Evolutionary conservation across 805 yeast genomes (phyloP).

Genomic region (Lipomyces spencermartinsiae): DNA sequence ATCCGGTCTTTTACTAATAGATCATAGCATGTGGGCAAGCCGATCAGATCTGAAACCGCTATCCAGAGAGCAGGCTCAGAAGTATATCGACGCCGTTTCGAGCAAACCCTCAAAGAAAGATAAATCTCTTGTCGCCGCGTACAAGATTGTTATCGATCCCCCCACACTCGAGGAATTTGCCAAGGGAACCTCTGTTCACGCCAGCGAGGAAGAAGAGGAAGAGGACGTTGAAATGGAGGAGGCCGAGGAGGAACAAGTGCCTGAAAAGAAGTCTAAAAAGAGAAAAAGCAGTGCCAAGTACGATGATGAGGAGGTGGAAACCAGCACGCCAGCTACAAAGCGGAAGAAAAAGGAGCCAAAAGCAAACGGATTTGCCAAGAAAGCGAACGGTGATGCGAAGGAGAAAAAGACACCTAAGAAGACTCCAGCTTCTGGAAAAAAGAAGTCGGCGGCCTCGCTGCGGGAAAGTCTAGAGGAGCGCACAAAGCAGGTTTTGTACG

Average conservation of each 20-base stretch:
- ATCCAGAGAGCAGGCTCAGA: slow-evolving; percentile 51
- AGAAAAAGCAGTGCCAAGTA: slow-evolving; percentile 34
- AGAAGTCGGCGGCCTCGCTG: slow-evolving; percentile 5
- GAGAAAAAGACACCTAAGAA: slow-evolving; percentile 26
- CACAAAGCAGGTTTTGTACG: slow-evolving; percentile 39
- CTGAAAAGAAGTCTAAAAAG: slow-evolving; percentile 30
- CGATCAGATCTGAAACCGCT: slow-evolving; percentile 58
- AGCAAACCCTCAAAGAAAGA: slow-evolving; percentile 45
- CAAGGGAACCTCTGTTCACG: slow-evolving; percentile 13
- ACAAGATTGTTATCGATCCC: slow-evolving; percentile 60
- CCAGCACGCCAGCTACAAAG: slow-evolving; percentile 9
- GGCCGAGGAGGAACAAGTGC: slow-evolving; percentile 43
- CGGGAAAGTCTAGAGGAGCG: slow-evolving; percentile 30
- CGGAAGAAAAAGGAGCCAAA: slow-evolving; percentile 12
- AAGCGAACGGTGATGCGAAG: slow-evolving; percentile 27
- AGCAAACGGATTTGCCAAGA: slow-evolving; percentile 15
- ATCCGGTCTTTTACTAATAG: background rate
- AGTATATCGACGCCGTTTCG: slow-evolving; percentile 44
- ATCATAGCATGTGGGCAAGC: slow-evolving; percentile 61
- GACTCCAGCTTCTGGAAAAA: slow-evolving; percentile 20
- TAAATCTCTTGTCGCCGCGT: slow-evolving; percentile 57
- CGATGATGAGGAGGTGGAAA: slow-evolving; percentile 9
- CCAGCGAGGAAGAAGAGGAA: slow-evolving; percentile 45
- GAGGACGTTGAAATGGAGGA: slow-evolving; percentile 42
- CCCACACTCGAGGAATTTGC: slow-evolving; percentile 55